Percentiles rank a stretch among this genome's conserved stretches.
phyloP scores from a whole-genome alignment of 2,329 filamentous ascomycete genomes.

The Sporothrix pseudoabietina region DNA sequence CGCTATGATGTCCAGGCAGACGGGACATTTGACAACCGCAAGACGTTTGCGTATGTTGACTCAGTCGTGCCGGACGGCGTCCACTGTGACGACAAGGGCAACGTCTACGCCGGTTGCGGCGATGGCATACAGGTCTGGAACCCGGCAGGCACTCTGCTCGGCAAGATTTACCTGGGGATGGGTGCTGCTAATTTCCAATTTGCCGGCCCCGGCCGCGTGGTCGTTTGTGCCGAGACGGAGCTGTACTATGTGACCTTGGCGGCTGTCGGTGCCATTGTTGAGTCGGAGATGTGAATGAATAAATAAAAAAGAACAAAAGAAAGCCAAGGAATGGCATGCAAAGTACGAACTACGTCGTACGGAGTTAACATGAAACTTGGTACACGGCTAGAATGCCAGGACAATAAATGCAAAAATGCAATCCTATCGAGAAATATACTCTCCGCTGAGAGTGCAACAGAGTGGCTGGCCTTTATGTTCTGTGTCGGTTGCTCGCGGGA shows the following conservation, averaged over 20 bases:
- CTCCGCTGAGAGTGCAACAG: not conserved
- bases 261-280: constrained; percentile 35
- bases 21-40: constrained; percentile 52
- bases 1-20: constrained; percentile 50
- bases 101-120: constrained; percentile 56
- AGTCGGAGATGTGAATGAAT: constrained; percentile 22
- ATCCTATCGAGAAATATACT: not conserved
- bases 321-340: not conserved
- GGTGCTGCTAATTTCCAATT: constrained; percentile 55
- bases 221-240: constrained; percentile 48
- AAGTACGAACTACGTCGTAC: no score
- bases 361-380: not conserved
- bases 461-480: not conserved
- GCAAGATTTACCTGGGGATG: constrained; percentile 57
- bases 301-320: not conserved
- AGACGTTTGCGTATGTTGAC: constrained; percentile 59
- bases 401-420: not conserved
- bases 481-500: not conserved
- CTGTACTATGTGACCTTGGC: constrained; percentile 46
- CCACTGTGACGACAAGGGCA: constrained; percentile 56
- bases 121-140: constrained; percentile 57
- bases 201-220: constrained; percentile 46
- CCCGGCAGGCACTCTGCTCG: constrained; percentile 51
- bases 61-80: constrained; percentile 62
- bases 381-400: not conserved